These are phyloP conservation scores for Erodium maritimum DNA, from an alignment of 345 rosid species.

Conservation along the genomic window DNA sequence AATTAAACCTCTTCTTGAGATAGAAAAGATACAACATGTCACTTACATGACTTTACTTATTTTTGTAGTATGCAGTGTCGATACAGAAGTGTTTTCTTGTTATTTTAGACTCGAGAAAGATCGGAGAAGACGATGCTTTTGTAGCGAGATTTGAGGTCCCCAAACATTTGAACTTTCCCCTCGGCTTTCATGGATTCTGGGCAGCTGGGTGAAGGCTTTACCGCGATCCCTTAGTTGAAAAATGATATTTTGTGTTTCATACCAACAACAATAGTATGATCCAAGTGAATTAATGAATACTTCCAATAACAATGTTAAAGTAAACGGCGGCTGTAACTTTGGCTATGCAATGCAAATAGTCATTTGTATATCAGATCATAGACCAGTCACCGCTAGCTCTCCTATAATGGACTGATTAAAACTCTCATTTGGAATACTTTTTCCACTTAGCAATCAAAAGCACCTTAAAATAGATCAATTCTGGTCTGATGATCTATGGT, in stretches of 20 bases:
- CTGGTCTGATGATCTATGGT: no score
- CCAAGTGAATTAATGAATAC: no score
- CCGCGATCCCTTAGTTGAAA: no score
- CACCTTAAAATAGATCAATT: no score
- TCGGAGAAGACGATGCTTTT: conserved; percentile 61
- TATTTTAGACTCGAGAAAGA: conserved; percentile 56
- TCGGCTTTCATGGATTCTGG: conserved; percentile 95
- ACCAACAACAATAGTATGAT: background rate
- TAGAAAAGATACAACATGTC: background rate
- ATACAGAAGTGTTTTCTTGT: conserved; percentile 67
- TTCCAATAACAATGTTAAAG: no score
- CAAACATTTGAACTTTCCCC: conserved; percentile 59
- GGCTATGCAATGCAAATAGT: no score
- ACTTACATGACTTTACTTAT: fast-evolving
- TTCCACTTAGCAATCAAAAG: no score
- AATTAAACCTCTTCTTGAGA: background rate
- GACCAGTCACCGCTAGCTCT: no score
- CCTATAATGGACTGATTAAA: no score
- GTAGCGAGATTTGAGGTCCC: conserved; percentile 75
- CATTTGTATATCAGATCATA: no score
- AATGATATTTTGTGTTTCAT: background rate
- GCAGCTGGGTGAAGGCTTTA: conserved; percentile 8
- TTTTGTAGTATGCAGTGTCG: conserved; percentile 71
- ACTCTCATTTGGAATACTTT: no score
- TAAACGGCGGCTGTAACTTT: no score